Base-by-base conservation (phyloP, 495 filamentous ascomycete species). In the Penicillium tannophilum region DNA sequence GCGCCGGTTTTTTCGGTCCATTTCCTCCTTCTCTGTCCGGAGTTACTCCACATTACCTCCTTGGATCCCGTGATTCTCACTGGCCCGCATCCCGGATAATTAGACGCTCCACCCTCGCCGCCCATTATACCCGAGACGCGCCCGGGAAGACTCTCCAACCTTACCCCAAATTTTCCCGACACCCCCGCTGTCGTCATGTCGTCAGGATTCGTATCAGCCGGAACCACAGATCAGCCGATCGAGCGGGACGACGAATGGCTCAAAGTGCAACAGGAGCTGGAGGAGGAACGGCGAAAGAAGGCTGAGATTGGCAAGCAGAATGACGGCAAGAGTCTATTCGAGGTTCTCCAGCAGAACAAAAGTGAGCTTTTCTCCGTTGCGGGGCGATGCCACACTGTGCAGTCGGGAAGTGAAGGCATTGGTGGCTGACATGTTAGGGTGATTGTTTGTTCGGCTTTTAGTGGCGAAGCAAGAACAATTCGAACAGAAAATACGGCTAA, bases 401-500 rank as follows among this genome's bases (percentile, higher is more conserved):
- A 31, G 33, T 35, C 17, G 31, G 45, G 55, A 24, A 5, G 17
- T 33, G 36, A 58, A 36, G 62, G 42, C 52, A 39, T 52, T 24
- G 49, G 56, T 41, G 65, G 67, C 82, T 87, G 59, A 86, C 79
- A 81, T 84, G 74, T 79, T 72, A 83, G 82, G 74, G 68, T 72
- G 70, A 70, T 64, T n/a, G n/a, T 11, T 43, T 33, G 57, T 61
- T 64, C 49, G 60, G 45, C 45, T 50, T 60, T 23, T 61, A 94
- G 92, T 90, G 69, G 91, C 91, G 62, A 98, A 98, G 73, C 92
- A 98, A 76, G 93, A 96, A 66, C 92, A 91, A 51, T 96, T 97
- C 72, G 93, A 97, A 72, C 95, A 98, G 73, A 88, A 89, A 62
- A 84, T 84, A 56, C 84, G 88, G 58, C 72, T 98, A 46, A 89